A percentile compares a stretch with the other conserved stretches of the same genome.
Conservation (phyloP, 176 grass and related monocot species). For the Carex kokanica region DNA sequence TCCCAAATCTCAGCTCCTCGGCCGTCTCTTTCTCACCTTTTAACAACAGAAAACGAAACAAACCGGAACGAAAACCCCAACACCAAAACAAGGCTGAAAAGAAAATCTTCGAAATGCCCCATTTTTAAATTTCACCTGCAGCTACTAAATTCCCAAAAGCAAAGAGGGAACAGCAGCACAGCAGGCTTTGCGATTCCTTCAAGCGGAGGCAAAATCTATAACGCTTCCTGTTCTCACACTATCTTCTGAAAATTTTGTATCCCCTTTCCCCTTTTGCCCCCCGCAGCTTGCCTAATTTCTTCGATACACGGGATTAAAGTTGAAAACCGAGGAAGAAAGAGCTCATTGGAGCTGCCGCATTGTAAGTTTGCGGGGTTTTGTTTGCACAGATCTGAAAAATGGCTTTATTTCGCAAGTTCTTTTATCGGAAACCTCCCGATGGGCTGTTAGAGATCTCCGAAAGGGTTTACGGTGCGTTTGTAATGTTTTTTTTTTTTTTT, state of each 20-base stretch:
- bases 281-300: not conserved
- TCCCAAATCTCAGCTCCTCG: conserved; percentile 24
- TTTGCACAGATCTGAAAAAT: conserved; percentile 46
- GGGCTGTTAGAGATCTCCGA: conserved; percentile 95
- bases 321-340: not conserved
- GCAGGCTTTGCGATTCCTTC: conserved; percentile 46
- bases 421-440: conserved; percentile 96
- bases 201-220: conserved; percentile 46
- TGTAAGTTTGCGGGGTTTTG: conserved; percentile 14
- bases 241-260: conserved; percentile 10
- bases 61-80: conserved; percentile 20
- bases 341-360: not conserved
- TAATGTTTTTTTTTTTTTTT: not conserved
- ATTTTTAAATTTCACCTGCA: not conserved
- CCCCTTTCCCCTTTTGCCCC: conserved; percentile 11
- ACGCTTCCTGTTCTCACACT: conserved; percentile 28
- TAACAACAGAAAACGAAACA: conserved; percentile 30
- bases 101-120: not conserved
- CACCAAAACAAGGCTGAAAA: not conserved
- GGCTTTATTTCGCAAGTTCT: conserved; percentile 97
- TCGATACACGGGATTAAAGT: not conserved
- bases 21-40: not conserved
- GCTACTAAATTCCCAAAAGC: conserved; percentile 28
- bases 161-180: conserved; percentile 22
- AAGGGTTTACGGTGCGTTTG: conserved; percentile 76